Evolutionary conservation across 306 rosid genomes (phyloP).

Genomic region (Fagus sylvatica): DNA sequence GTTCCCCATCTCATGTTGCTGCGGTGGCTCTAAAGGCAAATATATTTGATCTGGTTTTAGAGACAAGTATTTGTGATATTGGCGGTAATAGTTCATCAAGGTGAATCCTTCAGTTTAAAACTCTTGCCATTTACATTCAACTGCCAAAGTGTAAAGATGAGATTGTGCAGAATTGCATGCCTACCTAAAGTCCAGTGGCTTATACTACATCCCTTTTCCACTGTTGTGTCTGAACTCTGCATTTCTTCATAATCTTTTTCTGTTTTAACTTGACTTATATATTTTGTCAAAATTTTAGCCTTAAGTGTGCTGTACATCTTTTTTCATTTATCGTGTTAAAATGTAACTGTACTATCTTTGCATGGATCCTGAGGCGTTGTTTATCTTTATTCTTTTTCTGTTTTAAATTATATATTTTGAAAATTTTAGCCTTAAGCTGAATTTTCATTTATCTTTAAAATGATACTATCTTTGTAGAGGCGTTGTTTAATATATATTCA

Average conservation of each 20-base stretch:
- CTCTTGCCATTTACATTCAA: not conserved
- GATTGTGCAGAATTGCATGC: not conserved
- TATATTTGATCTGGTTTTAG: slow-evolving; percentile 59
- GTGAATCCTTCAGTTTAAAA: slow-evolving; percentile 36
- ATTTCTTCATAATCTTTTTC: no score
- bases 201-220: slow-evolving; percentile 9
- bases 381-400: no score
- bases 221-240: not conserved
- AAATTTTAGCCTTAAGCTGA: not conserved
- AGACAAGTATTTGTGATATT: slow-evolving; percentile 39
- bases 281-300: no score
- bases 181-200: not conserved
- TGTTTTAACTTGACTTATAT: no score
- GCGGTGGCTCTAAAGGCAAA: slow-evolving; percentile 63
- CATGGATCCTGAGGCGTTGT: no score
- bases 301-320: no score
- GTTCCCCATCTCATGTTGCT: slow-evolving; percentile 74
- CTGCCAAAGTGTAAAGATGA: not conserved
- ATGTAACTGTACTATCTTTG: no score
- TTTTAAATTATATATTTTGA: not conserved
- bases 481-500: slow-evolving; percentile 29
- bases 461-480: not conserved
- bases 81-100: slow-evolving; percentile 53
- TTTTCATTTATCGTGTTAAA: no score
- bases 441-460: not conserved